Base-by-base conservation (phyloP, 2,329 filamentous ascomycete genomes). In the Xylaria hypoxylon region DNA sequence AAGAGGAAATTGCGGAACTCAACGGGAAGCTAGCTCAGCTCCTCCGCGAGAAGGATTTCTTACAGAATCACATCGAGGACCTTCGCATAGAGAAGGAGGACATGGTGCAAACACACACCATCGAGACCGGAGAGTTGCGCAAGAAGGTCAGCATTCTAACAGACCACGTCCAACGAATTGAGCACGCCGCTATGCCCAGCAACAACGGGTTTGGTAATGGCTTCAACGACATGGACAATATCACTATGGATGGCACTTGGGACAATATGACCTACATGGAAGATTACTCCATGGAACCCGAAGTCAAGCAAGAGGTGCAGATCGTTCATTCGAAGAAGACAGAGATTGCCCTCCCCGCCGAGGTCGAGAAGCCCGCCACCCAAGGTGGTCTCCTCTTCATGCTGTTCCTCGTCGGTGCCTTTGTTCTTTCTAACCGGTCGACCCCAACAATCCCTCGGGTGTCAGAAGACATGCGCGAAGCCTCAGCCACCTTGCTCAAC, bases 381-480 rank as follows among this genome's bases (percentile, higher is more conserved):
- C 92, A 94, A 74, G 92, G 93, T 58, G 88, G 93, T 75, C 82
- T 98, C 74, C 86, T 98, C 79, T 91, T 95, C 80, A 97, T 97
- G 93, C 92, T 97, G 73, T 92, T 99, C 77, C 91, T 99, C 61
- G 94, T 97, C 71, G 96, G 96, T 77, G 96, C 96, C 59, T 97
- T 97, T 77, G 94, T 98, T 73, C 91, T 96, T 68, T 97, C 95
- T 35, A 96, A 94, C 81, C 89, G 89, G 72, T 87, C 89, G 50
- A 85, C 90, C 22, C 83, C 90, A 44, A 88, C 89, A 72, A 90
- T 96, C 72, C 92, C 92, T 57, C 87, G 87, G 63, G 90, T 95
- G 77, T 91, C 93, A 40, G 91, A 95, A 63, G 92, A 95, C 73
- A 89, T 96, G 63, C 90, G 92, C 66, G 90, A 88, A 70, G 92